Base-by-base conservation (phyloP, 805 yeast species). In the Candida berthetii region DNA sequence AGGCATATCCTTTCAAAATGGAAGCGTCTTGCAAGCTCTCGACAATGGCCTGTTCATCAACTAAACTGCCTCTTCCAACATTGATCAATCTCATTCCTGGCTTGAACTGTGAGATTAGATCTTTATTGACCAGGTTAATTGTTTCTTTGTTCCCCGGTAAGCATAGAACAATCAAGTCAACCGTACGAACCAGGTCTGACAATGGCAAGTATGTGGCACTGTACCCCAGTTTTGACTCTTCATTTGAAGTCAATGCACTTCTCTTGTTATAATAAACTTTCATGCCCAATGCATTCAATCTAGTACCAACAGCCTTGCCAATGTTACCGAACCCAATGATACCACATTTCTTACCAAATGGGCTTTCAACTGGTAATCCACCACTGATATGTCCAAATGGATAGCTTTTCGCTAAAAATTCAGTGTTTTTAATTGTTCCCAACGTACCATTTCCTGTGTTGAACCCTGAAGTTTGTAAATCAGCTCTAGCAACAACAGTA, bases 281-380 rank as follows among this genome's bases (percentile, higher is more conserved):
- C 85, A 81, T 78, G 1, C 83, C 84, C 33, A 80, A 52, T 8
- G 68, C 72, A 35, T 64, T 42, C 48, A 78, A 63, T 49, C 79
- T 70, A 41, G 49, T 49, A 1, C 76, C 85, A 36, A 79, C 68
- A 19, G 69, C 71, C 46, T 67, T 66, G 1, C 86, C 86, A 42
- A 81, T 79, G 31, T 71, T 66, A 3, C 86, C 87, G 49, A 80
- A 68, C 0, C 87, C 87, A 1, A 80, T 60, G 27, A 81, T 68
- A 22, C 76, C 74, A 33, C 66, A 81, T 31, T 62, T 64, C 48
- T 72, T 76, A 27, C 76, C 74, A 36, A 64, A 53, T 5, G 85
- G 85, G 16, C 74, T 62, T 35, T 54, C 46, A 37, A 64, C 53
- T 33, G 58, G 51, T 44, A 72, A 46, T 14, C 73, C 65, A 28